Base-by-base conservation (phyloP, 192 early-diverging fungal species). In the Backusella parvicylindrica region DNA sequence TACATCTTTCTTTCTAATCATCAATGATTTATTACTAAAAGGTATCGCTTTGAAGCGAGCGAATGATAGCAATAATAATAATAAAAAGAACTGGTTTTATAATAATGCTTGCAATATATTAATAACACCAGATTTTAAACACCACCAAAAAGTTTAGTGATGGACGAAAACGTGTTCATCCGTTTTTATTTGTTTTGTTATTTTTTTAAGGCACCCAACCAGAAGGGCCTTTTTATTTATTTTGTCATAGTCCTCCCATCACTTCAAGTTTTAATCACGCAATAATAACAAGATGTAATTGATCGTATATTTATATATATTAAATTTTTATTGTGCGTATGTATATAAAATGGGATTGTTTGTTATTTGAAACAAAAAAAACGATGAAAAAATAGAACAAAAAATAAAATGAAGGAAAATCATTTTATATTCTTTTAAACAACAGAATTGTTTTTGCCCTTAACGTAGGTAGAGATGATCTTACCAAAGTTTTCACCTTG, bases 401-500 rank as follows among this genome's bases (percentile, higher is more conserved):
- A 41, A 41, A 47, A 47, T 47, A 47, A n/a, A 47, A 47, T 47
- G 18, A 6, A 47, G 43, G 43, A 47, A 47, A 47, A 16, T 15
- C 43, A 47, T 47, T 47, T 35, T 35, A 35, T 35, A 35, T 35
- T n/a, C n/a, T n/a, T 35, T 35, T 47, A 47, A 47, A 13, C 30
- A 72, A 36, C 9, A 41, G 56, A n/a, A n/a, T n/a, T n/a, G n/a
- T n/a, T 3, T 38, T 73, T 73, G 5, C 71, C 71, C 31, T 53
- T 56, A 31, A 40, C 56, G n/a, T 63, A 82, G 18, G 77, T 69
- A 1, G 31, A 36, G 15, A 86, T 83, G 31, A 89, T 75, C 60
- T 87, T 76, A 35, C 83, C 89, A 77, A 92, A 92, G 35, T 73
- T 60, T 77, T 89, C 84, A 63, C 90, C 90, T 84, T 92, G 90